These are phyloP conservation scores for Diversispora eburnea DNA, from an alignment of 192 early-diverging fungal species.

Conservation along the genomic window DNA sequence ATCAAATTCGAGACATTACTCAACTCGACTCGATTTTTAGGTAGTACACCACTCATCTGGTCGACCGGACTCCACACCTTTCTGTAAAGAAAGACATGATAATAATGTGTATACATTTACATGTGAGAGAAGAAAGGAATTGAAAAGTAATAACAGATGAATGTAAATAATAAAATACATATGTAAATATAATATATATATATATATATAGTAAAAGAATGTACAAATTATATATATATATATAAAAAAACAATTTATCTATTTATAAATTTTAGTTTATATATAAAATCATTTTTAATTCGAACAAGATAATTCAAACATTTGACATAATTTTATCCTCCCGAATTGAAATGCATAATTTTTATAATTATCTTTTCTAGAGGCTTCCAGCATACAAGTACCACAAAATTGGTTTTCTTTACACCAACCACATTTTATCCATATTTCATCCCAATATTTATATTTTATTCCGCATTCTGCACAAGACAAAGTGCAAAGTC, in stretches of 20 bases:
- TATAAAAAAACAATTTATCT: not conserved
- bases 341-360: conserved; percentile 1
- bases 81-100: too few relatives aligned
- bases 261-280: not conserved
- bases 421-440: conserved; percentile 23
- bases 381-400: not conserved
- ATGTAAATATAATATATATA: too few relatives aligned
- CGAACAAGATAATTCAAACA: conserved; percentile 8
- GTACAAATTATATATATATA: not conserved
- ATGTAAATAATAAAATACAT: too few relatives aligned
- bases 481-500: conserved; percentile 6
- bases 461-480: not conserved
- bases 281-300: not conserved
- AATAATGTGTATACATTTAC: too few relatives aligned
- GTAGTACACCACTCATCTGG: too few relatives aligned
- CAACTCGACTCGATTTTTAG: too few relatives aligned
- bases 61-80: too few relatives aligned
- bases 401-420: conserved; percentile 17
- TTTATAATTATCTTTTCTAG: not conserved
- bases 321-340: conserved; percentile 11
- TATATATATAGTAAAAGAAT: not conserved
- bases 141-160: too few relatives aligned
- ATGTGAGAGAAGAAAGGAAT: too few relatives aligned
- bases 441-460: conserved; percentile 24
- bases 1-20: too few relatives aligned